phyloP scores from a whole-genome alignment of 192 early-diverging fungal species.

The Endogone sp. region DNA sequence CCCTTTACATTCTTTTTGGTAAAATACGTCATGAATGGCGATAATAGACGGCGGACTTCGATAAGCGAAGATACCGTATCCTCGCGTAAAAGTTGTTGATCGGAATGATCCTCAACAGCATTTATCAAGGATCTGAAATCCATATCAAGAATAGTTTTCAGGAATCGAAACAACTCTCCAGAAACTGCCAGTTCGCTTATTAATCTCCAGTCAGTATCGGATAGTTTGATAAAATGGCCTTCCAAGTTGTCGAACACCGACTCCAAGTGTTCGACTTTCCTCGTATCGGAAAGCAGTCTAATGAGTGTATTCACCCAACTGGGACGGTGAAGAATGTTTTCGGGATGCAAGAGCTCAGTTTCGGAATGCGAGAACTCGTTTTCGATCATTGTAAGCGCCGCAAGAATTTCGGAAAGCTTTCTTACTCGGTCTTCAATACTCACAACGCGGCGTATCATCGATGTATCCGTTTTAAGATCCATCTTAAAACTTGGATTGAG shows the following conservation, averaged over 20 bases:
- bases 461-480: too few species aligned
- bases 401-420: not conserved
- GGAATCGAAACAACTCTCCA: not conserved
- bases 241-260: not conserved
- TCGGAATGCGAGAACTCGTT: not conserved
- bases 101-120: not conserved
- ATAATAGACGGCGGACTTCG: constrained; percentile 13
- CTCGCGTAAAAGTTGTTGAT: constrained; percentile 5
- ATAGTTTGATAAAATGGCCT: not conserved
- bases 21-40: constrained; percentile 2
- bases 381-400: not conserved
- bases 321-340: not conserved
- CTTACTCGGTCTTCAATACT: not conserved
- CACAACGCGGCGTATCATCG: not conserved
- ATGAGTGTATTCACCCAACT: not conserved
- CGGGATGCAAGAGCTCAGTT: not conserved
- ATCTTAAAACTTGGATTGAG: not conserved
- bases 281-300: not conserved
- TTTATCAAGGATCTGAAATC: constrained; percentile 8
- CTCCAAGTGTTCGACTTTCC: not conserved
- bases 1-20: not conserved
- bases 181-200: not conserved
- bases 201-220: not conserved
- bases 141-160: not conserved
- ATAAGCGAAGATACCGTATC: constrained; percentile 10